Percentiles rank a stretch among this genome's conserved stretches.
phyloP scores from a whole-genome alignment of 2,329 filamentous ascomycete genomes.

The Aspergillus pseudonomiae region DNA sequence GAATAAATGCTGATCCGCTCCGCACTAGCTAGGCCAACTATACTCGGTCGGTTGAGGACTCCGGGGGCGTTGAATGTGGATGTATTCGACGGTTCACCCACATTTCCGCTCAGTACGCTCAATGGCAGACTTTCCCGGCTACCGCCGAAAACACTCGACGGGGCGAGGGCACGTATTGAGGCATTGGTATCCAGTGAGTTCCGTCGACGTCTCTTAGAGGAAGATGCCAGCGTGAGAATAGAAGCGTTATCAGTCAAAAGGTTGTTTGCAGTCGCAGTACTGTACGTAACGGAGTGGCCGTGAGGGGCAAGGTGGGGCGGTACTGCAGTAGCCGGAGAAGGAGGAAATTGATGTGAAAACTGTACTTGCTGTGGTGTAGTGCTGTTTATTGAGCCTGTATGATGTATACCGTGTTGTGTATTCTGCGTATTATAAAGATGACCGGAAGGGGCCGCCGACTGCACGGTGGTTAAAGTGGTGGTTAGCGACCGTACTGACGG shows the following conservation, averaged over 20 bases:
- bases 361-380: constrained; percentile 49
- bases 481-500: constrained; percentile 67
- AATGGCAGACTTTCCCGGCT: constrained; percentile 66
- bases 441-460: constrained; percentile 60
- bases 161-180: constrained; percentile 66
- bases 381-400: constrained; percentile 42
- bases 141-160: constrained; percentile 65
- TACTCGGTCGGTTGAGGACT: constrained; percentile 51
- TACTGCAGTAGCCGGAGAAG: constrained; percentile 62
- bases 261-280: constrained; percentile 64
- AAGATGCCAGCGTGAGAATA: constrained; percentile 66
- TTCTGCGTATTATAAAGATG: constrained; percentile 43
- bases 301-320: constrained; percentile 60
- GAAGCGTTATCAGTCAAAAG: constrained; percentile 68
- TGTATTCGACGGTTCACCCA: constrained; percentile 47
- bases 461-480: constrained; percentile 68
- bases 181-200: constrained; percentile 68
- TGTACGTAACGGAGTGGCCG: constrained; percentile 60
- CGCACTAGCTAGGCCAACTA: constrained; percentile 58
- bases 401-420: constrained; percentile 32
- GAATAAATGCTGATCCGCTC: constrained; percentile 75
- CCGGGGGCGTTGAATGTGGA: constrained; percentile 44
- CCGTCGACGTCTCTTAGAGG: constrained; percentile 64
- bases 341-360: constrained; percentile 64
- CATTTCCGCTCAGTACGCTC: constrained; percentile 62